Evolutionary conservation across 2,329 filamentous ascomycete genomes (phyloP), one percentile per base, ranked within the genome.

Genomic region (Fusarium ambrosium): DNA sequence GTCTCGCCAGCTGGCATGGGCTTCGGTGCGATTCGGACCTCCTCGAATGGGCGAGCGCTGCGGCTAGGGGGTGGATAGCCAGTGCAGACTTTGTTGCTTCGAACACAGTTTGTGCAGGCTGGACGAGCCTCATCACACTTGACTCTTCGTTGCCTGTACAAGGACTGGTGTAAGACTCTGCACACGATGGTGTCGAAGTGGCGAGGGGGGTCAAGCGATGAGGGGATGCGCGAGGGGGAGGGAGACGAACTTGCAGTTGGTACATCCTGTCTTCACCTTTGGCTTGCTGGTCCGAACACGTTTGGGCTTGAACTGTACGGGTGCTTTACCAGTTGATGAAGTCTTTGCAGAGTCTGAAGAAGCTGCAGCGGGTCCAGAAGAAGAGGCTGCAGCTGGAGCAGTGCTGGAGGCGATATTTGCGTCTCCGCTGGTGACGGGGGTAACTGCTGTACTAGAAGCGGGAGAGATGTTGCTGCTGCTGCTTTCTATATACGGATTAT

Each of bases 41-140:
- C 86, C 72, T 86, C 85, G 68, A 85, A 83, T 9, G 86, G 83
- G 45, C 85, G 82, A 37, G 84, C 84, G 67, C 85, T 82, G 51
- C 89, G 86, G 29, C 85, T 84, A 34, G 89, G 89, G 6, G 89
- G 87, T n/a, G 88, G 90, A 76, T 92, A 93, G 72, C 91, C 91
- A 34, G 86, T 84, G 81, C 91, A 93, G 18, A 77, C 77, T 77
- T 89, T 90, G 70, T 88, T 89, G 56, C 90, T 89, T 59, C 87
- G 86, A 37, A 89, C 83, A 77, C 91, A 93, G 79, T 91, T 89
- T 16, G 85, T 85, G 79, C 91, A 92, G 32, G 86, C 83, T 9
- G 91, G 91, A 64, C 91, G 88, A 71, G 82, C 85, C 81, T 93
- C 91, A 79, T 92, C 91, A 80, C 91, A 93, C 80, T 93, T 93